phyloP scores from a whole-genome alignment of 148 eudicot species.

The Simmondsia chinensis region DNA sequence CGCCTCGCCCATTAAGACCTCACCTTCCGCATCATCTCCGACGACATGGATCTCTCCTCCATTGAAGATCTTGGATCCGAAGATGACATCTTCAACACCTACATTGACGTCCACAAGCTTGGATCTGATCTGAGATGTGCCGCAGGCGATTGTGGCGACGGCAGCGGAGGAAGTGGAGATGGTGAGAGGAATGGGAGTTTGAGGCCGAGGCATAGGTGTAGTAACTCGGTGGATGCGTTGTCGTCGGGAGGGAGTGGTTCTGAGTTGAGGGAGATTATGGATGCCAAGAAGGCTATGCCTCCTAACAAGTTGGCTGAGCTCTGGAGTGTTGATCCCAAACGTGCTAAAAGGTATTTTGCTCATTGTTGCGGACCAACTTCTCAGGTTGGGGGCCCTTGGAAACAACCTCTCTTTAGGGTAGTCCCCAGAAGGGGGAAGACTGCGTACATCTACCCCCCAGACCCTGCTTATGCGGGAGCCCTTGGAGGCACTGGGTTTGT shows the following conservation, averaged over 20 bases:
- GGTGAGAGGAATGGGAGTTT: conserved; percentile 3
- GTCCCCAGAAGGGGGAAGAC: no score
- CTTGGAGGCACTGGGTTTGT: no score
- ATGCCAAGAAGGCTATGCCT: conserved; percentile 43
- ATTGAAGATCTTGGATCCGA: conserved; percentile 33
- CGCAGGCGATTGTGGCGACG: background rate
- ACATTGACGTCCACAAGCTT: conserved; percentile 38
- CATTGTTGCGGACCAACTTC: no score
- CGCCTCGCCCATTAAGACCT: conserved; percentile 40
- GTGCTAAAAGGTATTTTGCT: conserved; percentile 72
- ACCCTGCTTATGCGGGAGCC: no score
- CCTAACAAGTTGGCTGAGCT: conserved; percentile 51
- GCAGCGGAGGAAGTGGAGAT: background rate
- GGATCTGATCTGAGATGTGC: conserved; percentile 7
- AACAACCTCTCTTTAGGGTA: no score
- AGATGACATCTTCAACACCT: conserved; percentile 45
- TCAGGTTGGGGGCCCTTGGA: no score
- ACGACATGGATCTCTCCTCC: conserved; percentile 40
- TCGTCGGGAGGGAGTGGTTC: conserved; percentile 7
- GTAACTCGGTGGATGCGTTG: conserved; percentile 26
- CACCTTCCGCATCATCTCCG: conserved; percentile 22
- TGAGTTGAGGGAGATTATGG: conserved; percentile 26
- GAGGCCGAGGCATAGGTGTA: conserved; percentile 22
- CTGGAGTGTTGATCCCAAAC: conserved; percentile 51
- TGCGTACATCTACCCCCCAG: no score